Percentiles rank a stretch among this genome's conserved stretches.
Conservation (phyloP, 176 grass and related monocot species). For the Eragrostis curvula region DNA sequence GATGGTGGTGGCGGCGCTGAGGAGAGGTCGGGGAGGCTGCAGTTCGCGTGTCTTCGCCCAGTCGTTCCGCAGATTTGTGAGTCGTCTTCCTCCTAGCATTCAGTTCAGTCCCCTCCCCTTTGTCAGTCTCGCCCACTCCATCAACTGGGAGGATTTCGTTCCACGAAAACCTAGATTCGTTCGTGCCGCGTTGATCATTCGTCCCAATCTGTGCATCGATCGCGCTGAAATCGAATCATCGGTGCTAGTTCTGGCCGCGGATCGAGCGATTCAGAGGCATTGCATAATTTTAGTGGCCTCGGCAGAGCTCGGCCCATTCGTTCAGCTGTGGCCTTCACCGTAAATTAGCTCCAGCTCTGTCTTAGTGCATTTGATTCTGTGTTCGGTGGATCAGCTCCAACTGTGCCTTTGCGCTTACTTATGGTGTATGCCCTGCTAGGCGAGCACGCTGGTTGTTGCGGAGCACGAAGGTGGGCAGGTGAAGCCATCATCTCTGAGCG, state of each 20-base stretch:
- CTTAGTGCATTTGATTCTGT: constrained; percentile 2
- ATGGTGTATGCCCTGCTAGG: constrained; percentile 40
- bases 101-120: background rate
- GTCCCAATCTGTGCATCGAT: background rate
- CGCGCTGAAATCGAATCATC: background rate
- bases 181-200: background rate
- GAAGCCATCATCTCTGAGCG: constrained; percentile 87
- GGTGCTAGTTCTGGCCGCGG: background rate
- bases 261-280: background rate
- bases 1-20: constrained; percentile 36
- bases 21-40: background rate
- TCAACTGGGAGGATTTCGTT: background rate
- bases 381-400: background rate
- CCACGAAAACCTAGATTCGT: background rate
- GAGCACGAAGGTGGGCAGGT: constrained; percentile 85
- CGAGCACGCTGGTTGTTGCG: constrained; percentile 77
- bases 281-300: no score
- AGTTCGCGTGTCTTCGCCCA: background rate
- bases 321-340: constrained; percentile 1
- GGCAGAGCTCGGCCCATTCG: background rate
- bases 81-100: background rate
- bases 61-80: constrained; percentile 48
- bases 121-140: background rate
- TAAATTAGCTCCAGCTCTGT: background rate
- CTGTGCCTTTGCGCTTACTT: background rate